Evolutionary conservation across 495 filamentous ascomycete species (phyloP).

Genomic region (Penicillium goetzii): DNA sequence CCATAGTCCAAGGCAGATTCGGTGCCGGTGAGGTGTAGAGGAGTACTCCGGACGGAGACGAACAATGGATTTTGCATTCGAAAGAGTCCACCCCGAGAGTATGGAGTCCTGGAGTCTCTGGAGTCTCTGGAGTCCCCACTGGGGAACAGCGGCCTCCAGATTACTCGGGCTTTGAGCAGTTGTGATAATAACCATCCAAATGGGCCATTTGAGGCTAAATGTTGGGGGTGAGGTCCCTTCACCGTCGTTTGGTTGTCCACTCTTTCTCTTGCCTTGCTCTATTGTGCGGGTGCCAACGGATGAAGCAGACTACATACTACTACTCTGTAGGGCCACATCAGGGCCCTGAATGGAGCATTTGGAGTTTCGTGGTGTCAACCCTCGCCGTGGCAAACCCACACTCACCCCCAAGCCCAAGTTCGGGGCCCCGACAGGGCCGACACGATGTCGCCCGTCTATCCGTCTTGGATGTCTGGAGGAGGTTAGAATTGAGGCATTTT

Average conservation of each 20-base stretch:
- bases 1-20: conserved; percentile 19
- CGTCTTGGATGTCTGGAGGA: conserved; percentile 6
- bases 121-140: conserved; percentile 11
- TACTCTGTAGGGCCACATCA: not conserved
- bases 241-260: not conserved
- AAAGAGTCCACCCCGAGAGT: not conserved
- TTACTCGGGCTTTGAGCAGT: conserved; percentile 10
- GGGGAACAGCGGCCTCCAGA: conserved; percentile 17
- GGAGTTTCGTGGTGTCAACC: conserved; percentile 5
- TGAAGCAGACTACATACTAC: not conserved
- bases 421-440: conserved; percentile 3
- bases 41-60: not conserved
- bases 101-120: conserved; percentile 8
- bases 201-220: conserved; percentile 3
- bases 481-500: conserved; percentile 33
- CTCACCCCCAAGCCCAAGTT: not conserved
- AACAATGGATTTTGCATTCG: not conserved
- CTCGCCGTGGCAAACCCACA: conserved; percentile 12
- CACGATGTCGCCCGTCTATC: not conserved
- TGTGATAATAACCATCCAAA: not conserved
- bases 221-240: not conserved
- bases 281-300: conserved; percentile 18
- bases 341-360: not conserved
- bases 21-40: conserved; percentile 19
- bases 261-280: not conserved